phyloP scores from a whole-genome alignment of 768 basidiomycete genomes.

The Ephemerocybe angulata region DNA sequence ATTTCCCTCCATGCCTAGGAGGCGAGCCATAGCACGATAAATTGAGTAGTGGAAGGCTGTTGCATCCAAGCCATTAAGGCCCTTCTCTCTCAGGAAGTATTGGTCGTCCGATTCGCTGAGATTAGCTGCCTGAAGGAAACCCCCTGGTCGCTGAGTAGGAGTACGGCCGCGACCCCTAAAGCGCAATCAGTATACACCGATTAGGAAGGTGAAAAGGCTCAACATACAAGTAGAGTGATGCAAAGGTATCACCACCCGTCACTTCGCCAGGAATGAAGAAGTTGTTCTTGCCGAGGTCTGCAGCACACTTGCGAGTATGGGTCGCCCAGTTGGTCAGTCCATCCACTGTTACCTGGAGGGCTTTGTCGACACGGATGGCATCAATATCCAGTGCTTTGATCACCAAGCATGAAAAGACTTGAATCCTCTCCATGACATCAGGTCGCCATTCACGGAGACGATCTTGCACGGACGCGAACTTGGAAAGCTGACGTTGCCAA shows the following conservation, averaged over 20 bases:
- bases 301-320: slow-evolving; percentile 71
- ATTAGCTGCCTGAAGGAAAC: slow-evolving; percentile 68
- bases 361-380: slow-evolving; percentile 93
- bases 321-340: slow-evolving; percentile 76
- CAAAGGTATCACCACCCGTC: slow-evolving; percentile 90
- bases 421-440: slow-evolving; percentile 70
- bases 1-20: slow-evolving; percentile 96
- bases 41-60: slow-evolving; percentile 94
- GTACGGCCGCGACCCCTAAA: slow-evolving; percentile 85
- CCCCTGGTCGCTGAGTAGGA: slow-evolving; percentile 61
- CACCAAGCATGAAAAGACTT: slow-evolving; percentile 78
- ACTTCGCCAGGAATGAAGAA: slow-evolving; percentile 93
- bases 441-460: slow-evolving; percentile 92
- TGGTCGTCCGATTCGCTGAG: slow-evolving; percentile 55
- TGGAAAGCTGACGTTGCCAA: slow-evolving; percentile 91
- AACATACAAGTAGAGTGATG: slow-evolving; percentile 76
- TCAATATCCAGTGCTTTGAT: slow-evolving; percentile 89
- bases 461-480: slow-evolving; percentile 95
- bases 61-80: slow-evolving; percentile 62
- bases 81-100: slow-evolving; percentile 74
- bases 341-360: slow-evolving; percentile 85
- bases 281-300: slow-evolving; percentile 69
- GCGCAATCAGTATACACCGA: not conserved
- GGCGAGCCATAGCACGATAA: slow-evolving; percentile 81
- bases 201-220: not conserved